Percentiles rank a stretch among this genome's conserved stretches.
Evolutionary conservation across 768 basidiomycete genomes (phyloP).

Genomic region (Trametes cubensis): DNA sequence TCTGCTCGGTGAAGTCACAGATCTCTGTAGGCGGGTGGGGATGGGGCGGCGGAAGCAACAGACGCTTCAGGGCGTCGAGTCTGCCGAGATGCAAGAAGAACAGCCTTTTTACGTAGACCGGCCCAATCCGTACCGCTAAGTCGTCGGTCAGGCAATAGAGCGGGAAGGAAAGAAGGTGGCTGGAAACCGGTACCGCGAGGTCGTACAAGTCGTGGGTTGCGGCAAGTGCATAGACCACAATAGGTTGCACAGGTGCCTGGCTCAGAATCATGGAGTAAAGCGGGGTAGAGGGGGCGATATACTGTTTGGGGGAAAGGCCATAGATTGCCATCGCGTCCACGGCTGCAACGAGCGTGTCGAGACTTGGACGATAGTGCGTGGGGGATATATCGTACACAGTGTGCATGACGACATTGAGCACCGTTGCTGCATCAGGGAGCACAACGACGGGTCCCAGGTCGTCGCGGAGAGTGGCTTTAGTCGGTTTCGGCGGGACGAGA

Average conservation of each 20-base stretch:
- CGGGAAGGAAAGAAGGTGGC: slow-evolving; percentile 72
- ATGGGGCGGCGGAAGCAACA: slow-evolving; percentile 73
- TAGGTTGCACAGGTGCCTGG: slow-evolving; percentile 66
- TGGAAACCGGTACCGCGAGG: slow-evolving; percentile 74
- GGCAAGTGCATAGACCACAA: slow-evolving; percentile 74
- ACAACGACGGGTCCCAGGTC: slow-evolving; percentile 57
- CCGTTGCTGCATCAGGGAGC: slow-evolving; percentile 59
- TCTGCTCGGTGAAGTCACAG: slow-evolving; percentile 78
- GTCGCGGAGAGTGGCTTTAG: slow-evolving; percentile 37
- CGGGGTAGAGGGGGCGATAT: slow-evolving; percentile 54
- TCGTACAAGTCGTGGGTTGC: slow-evolving; percentile 67
- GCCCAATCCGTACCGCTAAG: slow-evolving; percentile 67
- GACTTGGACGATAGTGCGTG: slow-evolving; percentile 71
- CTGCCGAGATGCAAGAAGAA: slow-evolving; percentile 87
- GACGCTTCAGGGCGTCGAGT: slow-evolving; percentile 77
- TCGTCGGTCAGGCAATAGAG: slow-evolving; percentile 72
- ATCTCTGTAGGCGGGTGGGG: slow-evolving; percentile 69
- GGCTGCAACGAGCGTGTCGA: slow-evolving; percentile 57
- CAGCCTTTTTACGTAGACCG: slow-evolving; percentile 76
- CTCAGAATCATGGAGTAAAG: slow-evolving; percentile 64
- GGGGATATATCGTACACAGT: slow-evolving; percentile 72
- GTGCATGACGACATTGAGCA: slow-evolving; percentile 76
- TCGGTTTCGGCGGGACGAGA: slow-evolving; percentile 48
- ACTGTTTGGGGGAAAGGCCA: slow-evolving; percentile 55
- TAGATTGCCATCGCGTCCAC: slow-evolving; percentile 61